phyloP scores from a whole-genome alignment of 345 rosid genomes.

The Carallia pectinifolia region DNA sequence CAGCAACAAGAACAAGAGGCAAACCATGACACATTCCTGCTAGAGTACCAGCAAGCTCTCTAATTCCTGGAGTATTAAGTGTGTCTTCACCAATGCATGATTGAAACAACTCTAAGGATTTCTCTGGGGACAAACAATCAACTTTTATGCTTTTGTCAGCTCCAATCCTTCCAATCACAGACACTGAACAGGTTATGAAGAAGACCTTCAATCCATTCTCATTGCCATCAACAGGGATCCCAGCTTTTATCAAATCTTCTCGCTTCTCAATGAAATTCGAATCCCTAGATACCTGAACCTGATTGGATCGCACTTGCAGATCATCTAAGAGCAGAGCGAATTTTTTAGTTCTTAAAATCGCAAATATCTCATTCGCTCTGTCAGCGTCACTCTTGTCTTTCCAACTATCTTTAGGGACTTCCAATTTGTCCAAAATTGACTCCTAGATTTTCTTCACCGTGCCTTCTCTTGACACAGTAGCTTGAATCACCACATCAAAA shows the following conservation, averaged over 20 bases:
- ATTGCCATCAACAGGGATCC: slow-evolving; percentile 2
- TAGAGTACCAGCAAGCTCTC: slow-evolving; percentile 2
- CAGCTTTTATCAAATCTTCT: slow-evolving; percentile 6
- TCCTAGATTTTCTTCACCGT: slow-evolving; percentile 8
- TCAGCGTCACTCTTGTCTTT: background rate
- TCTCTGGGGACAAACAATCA: background rate
- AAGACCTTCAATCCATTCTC: slow-evolving; percentile 1
- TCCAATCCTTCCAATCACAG: background rate
- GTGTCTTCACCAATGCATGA: background rate
- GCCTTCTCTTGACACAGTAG: slow-evolving; percentile 1
- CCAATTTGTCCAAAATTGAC: slow-evolving; percentile 2
- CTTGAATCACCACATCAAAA: background rate
- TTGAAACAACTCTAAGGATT: slow-evolving; percentile 12
- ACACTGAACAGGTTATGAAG: background rate
- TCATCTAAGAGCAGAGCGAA: background rate
- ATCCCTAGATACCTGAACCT: too few relatives aligned
- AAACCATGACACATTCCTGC: slow-evolving; percentile 3
- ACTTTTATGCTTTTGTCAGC: background rate
- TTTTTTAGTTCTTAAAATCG: background rate
- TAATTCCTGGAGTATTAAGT: background rate
- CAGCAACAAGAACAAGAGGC: slow-evolving; percentile 11
- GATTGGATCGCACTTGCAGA: too few relatives aligned
- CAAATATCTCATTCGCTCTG: background rate
- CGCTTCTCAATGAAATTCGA: too few relatives aligned
- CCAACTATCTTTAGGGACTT: background rate